phyloP scores from a whole-genome alignment of 352 stramenopile genomes.

The Phytophthora sp. region DNA sequence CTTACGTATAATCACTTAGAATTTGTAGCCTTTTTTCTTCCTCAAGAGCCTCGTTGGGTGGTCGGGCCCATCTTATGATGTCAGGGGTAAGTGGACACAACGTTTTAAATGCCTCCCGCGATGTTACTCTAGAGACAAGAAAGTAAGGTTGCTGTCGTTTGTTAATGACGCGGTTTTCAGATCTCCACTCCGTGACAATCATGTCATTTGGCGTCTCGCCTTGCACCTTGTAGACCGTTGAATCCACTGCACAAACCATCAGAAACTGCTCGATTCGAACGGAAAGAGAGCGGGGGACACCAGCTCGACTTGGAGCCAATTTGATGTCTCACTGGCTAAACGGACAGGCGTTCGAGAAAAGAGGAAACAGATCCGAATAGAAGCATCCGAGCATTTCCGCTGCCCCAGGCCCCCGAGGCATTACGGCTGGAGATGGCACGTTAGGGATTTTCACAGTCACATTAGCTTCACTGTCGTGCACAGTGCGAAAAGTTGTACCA shows the following conservation, averaged over 20 bases:
- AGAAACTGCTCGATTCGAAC: slow-evolving; percentile 5
- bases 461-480: not conserved
- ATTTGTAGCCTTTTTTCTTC: not conserved
- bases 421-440: not conserved
- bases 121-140: slow-evolving; percentile 1
- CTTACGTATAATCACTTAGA: too few species aligned
- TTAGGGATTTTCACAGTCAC: not conserved
- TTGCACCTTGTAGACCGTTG: not conserved
- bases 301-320: not conserved
- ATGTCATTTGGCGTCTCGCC: not conserved
- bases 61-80: not conserved
- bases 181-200: slow-evolving; percentile 5
- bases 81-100: not conserved
- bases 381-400: not conserved
- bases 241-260: not conserved
- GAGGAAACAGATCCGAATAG: slow-evolving; percentile 6
- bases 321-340: not conserved
- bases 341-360: not conserved
- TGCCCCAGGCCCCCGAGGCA: not conserved
- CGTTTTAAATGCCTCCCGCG: not conserved
- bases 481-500: not conserved
- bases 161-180: not conserved
- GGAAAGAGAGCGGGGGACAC: not conserved
- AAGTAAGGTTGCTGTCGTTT: slow-evolving; percentile 8
- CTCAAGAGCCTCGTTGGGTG: not conserved